A percentile compares a stretch with the other conserved stretches of the same genome.
Conservation (phyloP, 805 yeast genomes). For the Kuraishia capsulata region DNA sequence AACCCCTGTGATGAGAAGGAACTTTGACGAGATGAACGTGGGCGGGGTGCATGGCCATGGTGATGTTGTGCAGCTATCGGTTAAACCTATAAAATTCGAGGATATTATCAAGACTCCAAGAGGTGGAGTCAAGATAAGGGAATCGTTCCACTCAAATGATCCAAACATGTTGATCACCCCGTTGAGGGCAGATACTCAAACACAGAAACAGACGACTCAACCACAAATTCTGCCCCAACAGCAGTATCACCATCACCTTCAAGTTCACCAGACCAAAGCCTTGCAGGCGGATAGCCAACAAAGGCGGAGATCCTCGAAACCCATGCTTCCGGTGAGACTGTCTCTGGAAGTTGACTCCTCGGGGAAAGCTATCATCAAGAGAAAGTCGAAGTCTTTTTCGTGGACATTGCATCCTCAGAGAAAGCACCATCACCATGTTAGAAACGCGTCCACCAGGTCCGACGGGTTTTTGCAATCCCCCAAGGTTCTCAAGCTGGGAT, state of each 20-base stretch:
- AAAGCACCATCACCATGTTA: background rate
- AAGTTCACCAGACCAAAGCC: background rate
- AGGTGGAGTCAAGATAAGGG: slow-evolving; percentile 9
- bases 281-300: background rate
- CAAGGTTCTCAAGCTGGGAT: background rate
- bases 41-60: background rate
- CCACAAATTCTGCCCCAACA: background rate
- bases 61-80: slow-evolving; percentile 1
- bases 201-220: background rate
- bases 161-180: no score
- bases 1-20: background rate
- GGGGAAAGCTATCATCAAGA: background rate
- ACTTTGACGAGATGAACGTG: background rate
- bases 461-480: no score
- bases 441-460: background rate
- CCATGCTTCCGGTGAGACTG: background rate
- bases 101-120: slow-evolving; percentile 11
- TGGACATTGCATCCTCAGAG: background rate
- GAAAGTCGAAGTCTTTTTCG: background rate
- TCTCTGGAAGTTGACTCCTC: background rate
- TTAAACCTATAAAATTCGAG: slow-evolving; percentile 11
- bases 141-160: no score
- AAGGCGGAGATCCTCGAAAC: background rate
- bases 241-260: background rate
- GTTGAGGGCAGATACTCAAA: no score